Base-by-base conservation (phyloP, 2,329 filamentous ascomycete species). In the Parascedosporium putredinis region DNA sequence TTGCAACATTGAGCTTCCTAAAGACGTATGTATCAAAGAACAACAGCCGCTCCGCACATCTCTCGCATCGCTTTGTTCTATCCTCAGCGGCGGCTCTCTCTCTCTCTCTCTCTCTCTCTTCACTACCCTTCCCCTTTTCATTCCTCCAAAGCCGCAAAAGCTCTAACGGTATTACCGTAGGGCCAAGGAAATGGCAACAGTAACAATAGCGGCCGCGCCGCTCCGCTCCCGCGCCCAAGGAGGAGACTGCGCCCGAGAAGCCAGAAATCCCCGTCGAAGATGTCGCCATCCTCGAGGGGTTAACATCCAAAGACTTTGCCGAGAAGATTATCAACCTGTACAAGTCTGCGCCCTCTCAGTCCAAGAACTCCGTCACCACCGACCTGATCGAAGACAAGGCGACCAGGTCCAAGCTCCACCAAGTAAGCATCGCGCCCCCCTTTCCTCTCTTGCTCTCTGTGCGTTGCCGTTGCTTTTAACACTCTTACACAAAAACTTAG, bases 381-480 rank as follows among this genome's bases (percentile, higher is more conserved):
- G 64, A 67, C 3, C 58, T 65, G 2, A 60, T 72, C 34, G 64
- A 67, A 1, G 74, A 78, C 57, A 67, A 73, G 50, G 57, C 62
- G 22, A 63, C 68, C 53, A 70, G 74, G 23, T 68, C 67, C 20
- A 62, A 67, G 29, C 65, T 79, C 5, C 78, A 81, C 58, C 71
- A 74, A 47, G 47, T 49, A 29, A 29, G 68, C 69, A 56, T n/a
- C n/a, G n/a, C n/a, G 51, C 62, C 22, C 20, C 12, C 23, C 20
- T n/a, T n/a, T 23, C 6, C 9, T 12, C 9, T 24, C 24, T n/a
- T 42, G 18, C 20, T 23, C 14, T 6, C 27, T 4, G 6, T 10
- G 9, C 45, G 70, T 45, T n/a, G n/a, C n/a, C n/a, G n/a, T n/a
- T n/a, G n/a, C n/a, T n/a, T n/a, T n/a, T n/a, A n/a, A n/a, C n/a